Base-by-base conservation (phyloP, 2,329 filamentous ascomycete species). In the Colletotrichum spinosum region DNA sequence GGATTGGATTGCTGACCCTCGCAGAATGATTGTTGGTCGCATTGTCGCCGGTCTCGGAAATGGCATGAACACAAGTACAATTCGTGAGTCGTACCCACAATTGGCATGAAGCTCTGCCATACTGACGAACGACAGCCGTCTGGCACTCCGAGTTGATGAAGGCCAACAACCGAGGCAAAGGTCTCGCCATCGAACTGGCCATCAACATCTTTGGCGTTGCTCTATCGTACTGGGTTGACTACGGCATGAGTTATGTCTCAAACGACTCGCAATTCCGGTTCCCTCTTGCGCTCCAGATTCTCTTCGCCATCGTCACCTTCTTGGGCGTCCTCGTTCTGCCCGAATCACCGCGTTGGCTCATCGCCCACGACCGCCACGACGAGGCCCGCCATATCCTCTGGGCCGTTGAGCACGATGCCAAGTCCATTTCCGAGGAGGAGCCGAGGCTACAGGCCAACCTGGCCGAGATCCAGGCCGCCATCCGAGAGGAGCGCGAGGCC, bases 1-100 rank as follows among this genome's bases (percentile, higher is more conserved):
- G 25, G 25, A 25, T 25, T 25, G 25, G 25, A 25, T 25, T 25
- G 25, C 25, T 25, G 25, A 25, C 25, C 25, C 25, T 25, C 25
- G 25, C 25, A 25, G 25, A 5, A 75, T 84, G 41, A 78, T 84
- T 12, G 75, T 79, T 12, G 80, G 79, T 0, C 75, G 82, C 2
- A 75, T 83, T 25, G 75, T 84, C 17, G 78, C 78, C 6, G 82
- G 82, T 2, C 55, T 83, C 4, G 82, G 82, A 2, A 82, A 79
- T 34, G 74, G 80, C 10, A 72, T 80, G 72, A 85, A 84, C 55
- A 84, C 83, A 2, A 79, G 82, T 41, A 85, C 83, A 2, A 78
- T 78, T 15, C 77, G 77, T 69, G 67, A 78, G 67, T 68, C 1
- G 17, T n/a, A 4, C 15, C 11, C 2, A 8, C 8, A 11, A 25